Conservation (phyloP, 305 asterid genomes). For the Striga hermonthica region DNA sequence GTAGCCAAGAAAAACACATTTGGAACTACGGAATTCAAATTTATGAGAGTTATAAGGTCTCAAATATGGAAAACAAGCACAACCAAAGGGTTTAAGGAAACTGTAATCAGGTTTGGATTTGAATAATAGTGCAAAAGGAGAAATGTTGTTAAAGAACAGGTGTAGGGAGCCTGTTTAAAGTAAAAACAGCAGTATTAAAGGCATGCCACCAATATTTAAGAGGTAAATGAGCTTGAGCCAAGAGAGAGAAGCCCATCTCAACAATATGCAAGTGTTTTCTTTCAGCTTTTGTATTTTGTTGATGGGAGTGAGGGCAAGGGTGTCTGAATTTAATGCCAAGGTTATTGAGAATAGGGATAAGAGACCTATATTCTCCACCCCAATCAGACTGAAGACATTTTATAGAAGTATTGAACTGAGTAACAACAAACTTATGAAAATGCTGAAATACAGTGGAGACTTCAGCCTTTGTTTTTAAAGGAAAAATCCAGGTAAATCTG, state of each 20-base stretch:
- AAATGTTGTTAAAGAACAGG: no score
- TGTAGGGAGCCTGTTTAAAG: no score
- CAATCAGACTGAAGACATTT: no score
- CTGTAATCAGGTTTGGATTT: not conserved
- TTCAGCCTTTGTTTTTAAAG: no score
- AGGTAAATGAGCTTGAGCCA: not conserved
- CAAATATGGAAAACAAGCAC: not conserved
- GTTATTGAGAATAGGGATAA: no score
- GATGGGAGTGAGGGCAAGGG: not conserved
- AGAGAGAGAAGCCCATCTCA: not conserved
- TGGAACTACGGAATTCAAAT: not conserved
- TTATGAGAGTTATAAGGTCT: not conserved
- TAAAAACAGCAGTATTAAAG: not conserved
- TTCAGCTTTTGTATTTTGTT: not conserved
- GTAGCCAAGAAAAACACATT: not conserved
- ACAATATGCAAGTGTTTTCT: not conserved
- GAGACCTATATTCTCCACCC: no score
- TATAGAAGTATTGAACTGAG: no score
- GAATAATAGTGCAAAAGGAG: not conserved
- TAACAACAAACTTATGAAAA: no score
- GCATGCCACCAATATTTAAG: not conserved
- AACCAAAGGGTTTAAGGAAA: not conserved
- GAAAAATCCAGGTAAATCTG: no score
- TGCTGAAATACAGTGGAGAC: no score
- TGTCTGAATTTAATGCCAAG: not conserved